Evolutionary conservation across 768 basidiomycete genomes (phyloP), one percentile per base, ranked within the genome.

Genomic region (Russula emetica): DNA sequence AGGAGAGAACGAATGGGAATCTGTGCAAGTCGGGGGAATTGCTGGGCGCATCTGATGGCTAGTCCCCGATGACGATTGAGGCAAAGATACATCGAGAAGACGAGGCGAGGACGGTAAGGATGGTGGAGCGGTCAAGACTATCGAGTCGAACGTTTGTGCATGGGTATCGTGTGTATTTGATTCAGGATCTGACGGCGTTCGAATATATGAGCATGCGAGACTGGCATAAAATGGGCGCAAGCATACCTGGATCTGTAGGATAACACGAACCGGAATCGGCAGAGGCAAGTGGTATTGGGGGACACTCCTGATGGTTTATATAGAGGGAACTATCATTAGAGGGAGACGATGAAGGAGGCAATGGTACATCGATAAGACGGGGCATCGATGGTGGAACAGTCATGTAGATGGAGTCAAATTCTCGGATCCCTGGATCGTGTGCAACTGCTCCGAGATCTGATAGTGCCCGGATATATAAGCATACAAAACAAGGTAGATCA

Each of bases 331-430:
- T 45, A 24, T 58, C 51, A 20, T n/a, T 54, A 16, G 34, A 34
- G 11, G 10, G 30, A n/a, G n/a, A n/a, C 24, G 24, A 55, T 13
- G 44, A 50, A 0, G 28, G 53, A 9, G 58, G 53, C 45, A 60
- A 30, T n/a, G 63, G 26, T 26, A 14, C 36, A 22, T 60, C 54
- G 40, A 55, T 30, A 28, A 55, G 20, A 3, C 5, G n/a, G 32
- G 36, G 11, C 22, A 54, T 38, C 3, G 52, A 58, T 5, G 52
- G 16, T 8, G 57, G 24, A 42, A 59, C 44, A n/a, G 16, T 53
- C 51, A 59, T 58, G 30, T 63, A 63, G 16, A 59, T 30, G 1
- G 62, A 55, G 28, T 55, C 56, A 2, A 11, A n/a, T 0, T 20
- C 16, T 38, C 20, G 42, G 20, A 38, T 22, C 45, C 49, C 36